phyloP scores from a whole-genome alignment of 441 rosid species.

The Jatropha podagrica region DNA sequence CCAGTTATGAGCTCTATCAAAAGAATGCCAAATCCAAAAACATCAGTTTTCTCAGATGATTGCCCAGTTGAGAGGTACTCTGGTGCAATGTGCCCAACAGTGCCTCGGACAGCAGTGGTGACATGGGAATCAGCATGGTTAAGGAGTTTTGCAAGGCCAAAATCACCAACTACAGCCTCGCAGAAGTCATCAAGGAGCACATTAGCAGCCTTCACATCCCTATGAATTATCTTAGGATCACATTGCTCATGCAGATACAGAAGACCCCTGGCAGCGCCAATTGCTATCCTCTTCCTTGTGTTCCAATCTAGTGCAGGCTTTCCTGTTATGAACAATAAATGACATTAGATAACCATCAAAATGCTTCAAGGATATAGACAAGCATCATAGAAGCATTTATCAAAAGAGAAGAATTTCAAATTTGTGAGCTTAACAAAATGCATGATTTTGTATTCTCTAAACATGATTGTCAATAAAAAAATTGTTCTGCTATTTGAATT shows the following conservation, averaged over 20 bases:
- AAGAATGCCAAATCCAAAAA: constrained; percentile 88
- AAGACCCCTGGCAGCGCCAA: constrained; percentile 84
- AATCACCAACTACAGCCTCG: constrained; percentile 90
- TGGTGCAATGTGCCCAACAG: constrained; percentile 91
- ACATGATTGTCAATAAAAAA: not conserved
- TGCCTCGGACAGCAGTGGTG: constrained; percentile 90
- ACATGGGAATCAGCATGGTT: constrained; percentile 88
- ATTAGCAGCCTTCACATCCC: constrained; percentile 93
- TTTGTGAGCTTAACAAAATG: not conserved
- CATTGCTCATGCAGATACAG: constrained; percentile 89
- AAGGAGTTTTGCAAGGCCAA: constrained; percentile 89
- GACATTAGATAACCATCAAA: not conserved
- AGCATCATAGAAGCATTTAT: not conserved
- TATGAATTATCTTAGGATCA: constrained; percentile 86
- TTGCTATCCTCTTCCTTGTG: constrained; percentile 78
- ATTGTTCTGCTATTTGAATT: not conserved
- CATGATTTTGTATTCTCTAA: not conserved
- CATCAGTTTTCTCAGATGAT: constrained; percentile 92
- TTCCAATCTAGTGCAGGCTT: constrained; percentile 86
- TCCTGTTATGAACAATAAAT: constrained; percentile 34
- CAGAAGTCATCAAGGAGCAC: constrained; percentile 72
- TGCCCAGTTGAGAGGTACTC: constrained; percentile 92
- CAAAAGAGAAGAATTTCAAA: not conserved
- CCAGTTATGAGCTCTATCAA: constrained; percentile 89
- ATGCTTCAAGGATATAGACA: not conserved